Conservation (phyloP, 805 yeast genomes). For the Wickerhamiella bombiphila region DNA sequence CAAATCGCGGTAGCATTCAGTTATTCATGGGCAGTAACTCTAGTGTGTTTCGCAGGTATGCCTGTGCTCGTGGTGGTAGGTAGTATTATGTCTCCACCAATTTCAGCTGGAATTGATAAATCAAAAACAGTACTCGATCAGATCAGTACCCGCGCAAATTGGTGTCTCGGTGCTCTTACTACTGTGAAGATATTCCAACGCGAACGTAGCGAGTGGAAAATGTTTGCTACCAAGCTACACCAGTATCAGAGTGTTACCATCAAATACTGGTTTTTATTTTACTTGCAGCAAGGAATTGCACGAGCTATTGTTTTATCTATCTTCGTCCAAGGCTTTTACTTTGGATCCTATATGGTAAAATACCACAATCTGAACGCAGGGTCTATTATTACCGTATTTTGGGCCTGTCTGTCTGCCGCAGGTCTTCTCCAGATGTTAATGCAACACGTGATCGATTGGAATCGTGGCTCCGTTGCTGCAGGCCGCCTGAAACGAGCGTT, state of each 20-base stretch:
- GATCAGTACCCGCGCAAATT: slow-evolving; percentile 49
- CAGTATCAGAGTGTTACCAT: slow-evolving; percentile 30
- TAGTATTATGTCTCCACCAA: slow-evolving; percentile 34
- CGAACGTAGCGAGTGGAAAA: slow-evolving; percentile 34
- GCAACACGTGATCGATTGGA: slow-evolving; percentile 43
- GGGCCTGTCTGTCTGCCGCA: slow-evolving; percentile 65
- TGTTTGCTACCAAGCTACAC: slow-evolving; percentile 26
- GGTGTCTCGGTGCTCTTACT: slow-evolving; percentile 49
- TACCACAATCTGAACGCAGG: slow-evolving; percentile 39
- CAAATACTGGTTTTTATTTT: slow-evolving; percentile 30
- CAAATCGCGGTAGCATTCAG: slow-evolving; percentile 45
- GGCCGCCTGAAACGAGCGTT: slow-evolving; percentile 32
- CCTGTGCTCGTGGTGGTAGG: slow-evolving; percentile 50
- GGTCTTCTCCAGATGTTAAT: slow-evolving; percentile 41
- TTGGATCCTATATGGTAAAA: slow-evolving; percentile 56
- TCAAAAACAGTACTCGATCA: slow-evolving; percentile 45
- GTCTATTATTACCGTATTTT: slow-evolving; percentile 66
- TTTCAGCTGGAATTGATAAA: slow-evolving; percentile 33
- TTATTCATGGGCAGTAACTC: slow-evolving; percentile 73
- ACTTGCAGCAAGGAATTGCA: slow-evolving; percentile 42
- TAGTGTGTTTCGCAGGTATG: slow-evolving; percentile 56
- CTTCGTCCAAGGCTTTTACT: slow-evolving; percentile 90
- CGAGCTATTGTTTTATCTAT: slow-evolving; percentile 48
- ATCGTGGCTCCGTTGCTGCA: slow-evolving; percentile 61
- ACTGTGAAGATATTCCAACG: slow-evolving; percentile 52